Evolutionary conservation across 2,329 filamentous ascomycete species (phyloP), one percentile per base, ranked within the genome.

Genomic region (Penicillium sp.): DNA sequence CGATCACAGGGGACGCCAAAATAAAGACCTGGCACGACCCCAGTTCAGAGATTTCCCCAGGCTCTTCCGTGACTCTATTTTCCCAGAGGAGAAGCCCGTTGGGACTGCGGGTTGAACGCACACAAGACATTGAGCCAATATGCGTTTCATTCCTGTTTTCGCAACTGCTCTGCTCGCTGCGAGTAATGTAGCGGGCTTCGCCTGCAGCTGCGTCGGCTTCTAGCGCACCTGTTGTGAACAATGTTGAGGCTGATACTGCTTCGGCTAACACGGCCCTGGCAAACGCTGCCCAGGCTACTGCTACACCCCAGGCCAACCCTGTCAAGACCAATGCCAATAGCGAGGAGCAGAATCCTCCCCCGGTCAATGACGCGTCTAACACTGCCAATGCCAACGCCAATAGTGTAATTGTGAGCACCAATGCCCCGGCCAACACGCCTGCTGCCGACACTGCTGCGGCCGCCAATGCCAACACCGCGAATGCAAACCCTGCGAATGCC

Each of bases 131-230:
- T 34, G 35, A 48, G 44, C 51, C 26, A 38, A 26, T 20, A 59
- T 59, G 56, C 56, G 56, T 56, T 56, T 59, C 37, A 47, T 59
- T 48, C 55, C 56, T 36, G 54, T 55, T 34, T 22, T 59, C 13
- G 48, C 55, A 26, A 58, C 56, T 31, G 55, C 56, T 16, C 40
- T 59, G 39, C 49, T 59, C 40, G 48, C 56, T 31, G 38, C 43
- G 35, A 34, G 40, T 20, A 52, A 56, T 36, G 55, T 56, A 38
- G 44, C 45, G 32, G 56, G 54, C 53, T 29, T 54, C 52, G 8
- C 52, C 55, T 7, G 47, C 52, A 31, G 56, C 37, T 18, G 24
- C 35, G 13, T 50, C 54, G 13, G 39, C 50, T 22, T 32, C 31
- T 9, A 44, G 18, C 4, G 14, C 32, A 13, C 44, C 40, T 34